Evolutionary conservation across 805 yeast genomes (phyloP).

Genomic region (Starmerella apicola): DNA sequence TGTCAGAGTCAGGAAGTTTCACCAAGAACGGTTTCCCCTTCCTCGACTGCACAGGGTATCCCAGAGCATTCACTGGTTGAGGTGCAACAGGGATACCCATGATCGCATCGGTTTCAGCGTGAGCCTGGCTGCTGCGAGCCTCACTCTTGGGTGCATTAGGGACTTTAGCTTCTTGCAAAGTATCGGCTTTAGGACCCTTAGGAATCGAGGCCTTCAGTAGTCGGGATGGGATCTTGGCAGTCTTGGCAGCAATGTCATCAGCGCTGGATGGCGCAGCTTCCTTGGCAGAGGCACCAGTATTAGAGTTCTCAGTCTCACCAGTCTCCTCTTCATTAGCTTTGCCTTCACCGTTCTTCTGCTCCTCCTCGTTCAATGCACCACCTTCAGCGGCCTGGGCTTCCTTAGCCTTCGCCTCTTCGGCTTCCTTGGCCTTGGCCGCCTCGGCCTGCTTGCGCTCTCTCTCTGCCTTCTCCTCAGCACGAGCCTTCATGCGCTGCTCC

Average conservation of each 20-base stretch:
- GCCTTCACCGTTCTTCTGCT: neutral
- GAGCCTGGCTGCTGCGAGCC: too few species aligned
- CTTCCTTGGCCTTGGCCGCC: slow-evolving; percentile 1
- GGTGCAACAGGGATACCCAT: too few species aligned
- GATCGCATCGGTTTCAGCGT: too few species aligned
- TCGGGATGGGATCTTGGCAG: neutral
- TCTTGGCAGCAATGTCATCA: neutral
- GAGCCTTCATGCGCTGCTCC: slow-evolving; percentile 2
- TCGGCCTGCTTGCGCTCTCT: slow-evolving; percentile 4
- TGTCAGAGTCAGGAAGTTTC: neutral
- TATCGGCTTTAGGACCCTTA: too few species aligned
- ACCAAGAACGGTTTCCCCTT: too few species aligned
- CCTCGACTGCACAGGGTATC: too few species aligned
- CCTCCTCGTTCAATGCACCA: neutral
- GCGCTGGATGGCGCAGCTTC: neutral
- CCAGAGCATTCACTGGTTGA: too few species aligned
- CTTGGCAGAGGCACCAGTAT: too few species aligned
- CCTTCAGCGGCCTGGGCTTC: neutral
- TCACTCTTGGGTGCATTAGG: too few species aligned
- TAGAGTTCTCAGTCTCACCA: neutral
- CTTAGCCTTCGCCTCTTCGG: neutral
- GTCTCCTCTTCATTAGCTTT: neutral
- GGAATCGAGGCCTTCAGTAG: too few species aligned
- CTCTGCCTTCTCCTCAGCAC: slow-evolving; percentile 2
- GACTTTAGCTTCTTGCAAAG: too few species aligned